phyloP scores from a whole-genome alignment of 2,329 filamentous ascomycete species.

The Shiraia sp. region DNA sequence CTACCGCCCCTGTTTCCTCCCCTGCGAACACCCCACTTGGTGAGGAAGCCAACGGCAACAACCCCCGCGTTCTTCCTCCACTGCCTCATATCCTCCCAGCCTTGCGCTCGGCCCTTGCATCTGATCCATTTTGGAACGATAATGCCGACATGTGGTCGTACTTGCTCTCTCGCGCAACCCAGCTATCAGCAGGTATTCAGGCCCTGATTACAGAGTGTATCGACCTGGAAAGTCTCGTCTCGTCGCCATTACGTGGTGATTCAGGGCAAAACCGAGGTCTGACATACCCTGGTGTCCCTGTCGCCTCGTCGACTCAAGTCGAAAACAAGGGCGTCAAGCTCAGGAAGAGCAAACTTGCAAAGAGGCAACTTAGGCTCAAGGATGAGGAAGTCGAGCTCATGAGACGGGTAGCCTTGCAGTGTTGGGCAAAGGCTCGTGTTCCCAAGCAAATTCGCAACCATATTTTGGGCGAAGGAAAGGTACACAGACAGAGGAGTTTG shows the following conservation, averaged over 20 bases:
- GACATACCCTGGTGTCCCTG: conserved; percentile 19
- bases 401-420: conserved; percentile 47
- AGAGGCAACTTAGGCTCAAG: conserved; percentile 50
- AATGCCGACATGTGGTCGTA: conserved; percentile 49
- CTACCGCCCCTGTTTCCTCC: conserved; percentile 29
- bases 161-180: conserved; percentile 49
- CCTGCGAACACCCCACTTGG: conserved; percentile 14
- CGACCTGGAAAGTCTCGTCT: conserved; percentile 48
- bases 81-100: conserved; percentile 48
- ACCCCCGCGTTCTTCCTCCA: conserved; percentile 28
- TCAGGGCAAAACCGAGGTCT: conserved; percentile 19
- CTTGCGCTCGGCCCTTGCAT: conserved; percentile 44
- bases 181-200: conserved; percentile 50
- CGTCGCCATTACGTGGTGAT: conserved; percentile 30
- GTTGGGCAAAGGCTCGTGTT: conserved; percentile 44
- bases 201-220: conserved; percentile 51
- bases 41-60: conserved; percentile 6
- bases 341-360: conserved; percentile 49
- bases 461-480: conserved; percentile 18
- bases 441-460: conserved; percentile 31
- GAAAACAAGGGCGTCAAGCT: conserved; percentile 36
- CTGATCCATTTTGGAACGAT: conserved; percentile 49
- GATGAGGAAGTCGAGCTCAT: conserved; percentile 50
- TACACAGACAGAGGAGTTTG: conserved; percentile 31
- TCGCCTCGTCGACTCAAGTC: conserved; percentile 4